Conservation (phyloP, 352 stramenopile genomes). For the Thraustotheca clavata region DNA sequence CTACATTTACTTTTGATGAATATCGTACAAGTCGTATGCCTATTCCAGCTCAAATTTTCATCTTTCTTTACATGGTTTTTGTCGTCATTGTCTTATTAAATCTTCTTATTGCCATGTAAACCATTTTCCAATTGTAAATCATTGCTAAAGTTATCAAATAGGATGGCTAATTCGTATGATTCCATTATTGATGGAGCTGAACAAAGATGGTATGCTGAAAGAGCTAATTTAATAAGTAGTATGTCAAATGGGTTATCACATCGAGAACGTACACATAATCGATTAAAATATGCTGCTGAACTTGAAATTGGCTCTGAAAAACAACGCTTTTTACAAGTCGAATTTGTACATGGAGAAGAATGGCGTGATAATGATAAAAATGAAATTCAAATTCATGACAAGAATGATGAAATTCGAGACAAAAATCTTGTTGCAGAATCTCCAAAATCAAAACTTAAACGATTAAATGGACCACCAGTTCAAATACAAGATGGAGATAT, state of each 20-base stretch:
- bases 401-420: background rate
- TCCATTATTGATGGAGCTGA: constrained; percentile 48
- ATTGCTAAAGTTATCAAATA: constrained; percentile 17
- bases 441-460: background rate
- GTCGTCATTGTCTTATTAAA: constrained; percentile 61
- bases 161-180: constrained; percentile 61
- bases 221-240: constrained; percentile 49
- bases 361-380: background rate
- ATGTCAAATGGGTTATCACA: background rate
- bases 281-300: constrained; percentile 4
- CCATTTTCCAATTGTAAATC: background rate
- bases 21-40: constrained; percentile 31
- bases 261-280: background rate
- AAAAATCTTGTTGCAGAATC: no score
- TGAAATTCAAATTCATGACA: background rate
- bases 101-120: constrained; percentile 51
- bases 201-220: constrained; percentile 52
- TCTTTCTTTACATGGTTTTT: constrained; percentile 52
- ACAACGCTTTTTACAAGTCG: constrained; percentile 19
- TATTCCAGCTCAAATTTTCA: constrained; percentile 36
- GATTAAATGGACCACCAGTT: background rate
- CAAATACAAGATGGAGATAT: background rate
- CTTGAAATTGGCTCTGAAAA: background rate
- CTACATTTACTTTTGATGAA: constrained; percentile 53
- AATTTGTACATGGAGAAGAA: constrained; percentile 5